Conservation (phyloP, 345 rosid genomes). For the Eucalyptus tenuipes region DNA sequence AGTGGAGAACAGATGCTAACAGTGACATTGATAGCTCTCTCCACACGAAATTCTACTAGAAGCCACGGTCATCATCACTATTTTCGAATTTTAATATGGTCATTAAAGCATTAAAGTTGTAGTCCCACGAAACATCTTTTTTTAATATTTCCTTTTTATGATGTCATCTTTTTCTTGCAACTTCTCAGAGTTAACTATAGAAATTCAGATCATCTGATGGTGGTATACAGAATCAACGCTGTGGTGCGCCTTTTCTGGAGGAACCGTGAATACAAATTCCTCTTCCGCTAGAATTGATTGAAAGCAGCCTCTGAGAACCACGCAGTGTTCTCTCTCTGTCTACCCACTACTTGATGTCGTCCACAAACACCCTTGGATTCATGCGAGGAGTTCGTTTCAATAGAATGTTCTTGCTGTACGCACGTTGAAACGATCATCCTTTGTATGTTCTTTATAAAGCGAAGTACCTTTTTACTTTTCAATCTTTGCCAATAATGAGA, state of each 20-base stretch:
- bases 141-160: not conserved
- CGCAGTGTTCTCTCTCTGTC: not conserved
- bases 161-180: not conserved
- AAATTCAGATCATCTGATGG: not conserved
- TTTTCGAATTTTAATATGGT: not conserved
- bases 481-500: not conserved
- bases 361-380: not conserved
- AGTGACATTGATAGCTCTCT: not conserved
- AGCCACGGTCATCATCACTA: not conserved
- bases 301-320: not conserved
- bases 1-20: not conserved
- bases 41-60: not conserved
- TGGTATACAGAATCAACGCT: not conserved
- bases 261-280: not conserved
- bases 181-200: not conserved
- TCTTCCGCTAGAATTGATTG: not conserved
- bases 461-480: not conserved
- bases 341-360: not conserved
- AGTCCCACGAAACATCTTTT: not conserved
- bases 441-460: not conserved
- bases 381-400: not conserved
- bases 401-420: not conserved
- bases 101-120: not conserved
- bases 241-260: not conserved
- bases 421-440: not conserved